These are phyloP conservation scores for Pezicula carpinea DNA, from an alignment of 2,329 filamentous ascomycete species.

Conservation along the genomic window DNA sequence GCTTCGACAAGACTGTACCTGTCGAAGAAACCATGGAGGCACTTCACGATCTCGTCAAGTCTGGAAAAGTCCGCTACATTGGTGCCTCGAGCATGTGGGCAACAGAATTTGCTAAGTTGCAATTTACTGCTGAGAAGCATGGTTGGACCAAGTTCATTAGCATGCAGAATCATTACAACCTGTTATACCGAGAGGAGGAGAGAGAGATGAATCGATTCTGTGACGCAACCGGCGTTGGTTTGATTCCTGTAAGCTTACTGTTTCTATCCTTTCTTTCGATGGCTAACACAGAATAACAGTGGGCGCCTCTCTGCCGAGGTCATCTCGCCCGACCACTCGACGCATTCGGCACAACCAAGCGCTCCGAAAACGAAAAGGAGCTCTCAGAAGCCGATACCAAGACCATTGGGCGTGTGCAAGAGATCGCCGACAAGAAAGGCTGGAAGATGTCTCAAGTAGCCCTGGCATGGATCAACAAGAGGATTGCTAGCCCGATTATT, in stretches of 20 bases:
- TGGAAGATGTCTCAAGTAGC: constrained; percentile 55
- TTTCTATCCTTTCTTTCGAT: background rate
- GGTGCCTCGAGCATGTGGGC: constrained; percentile 46
- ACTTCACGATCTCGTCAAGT: constrained; percentile 53
- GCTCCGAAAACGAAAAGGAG: constrained; percentile 29
- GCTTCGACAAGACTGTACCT: constrained; percentile 46
- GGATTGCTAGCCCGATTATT: constrained; percentile 44
- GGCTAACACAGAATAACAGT: constrained; percentile 12
- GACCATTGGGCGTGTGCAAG: constrained; percentile 50
- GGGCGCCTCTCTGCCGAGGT: constrained; percentile 31
- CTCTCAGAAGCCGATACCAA: constrained; percentile 40
- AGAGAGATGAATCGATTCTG: constrained; percentile 39
- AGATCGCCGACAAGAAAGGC: constrained; percentile 50
- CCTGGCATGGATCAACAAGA: constrained; percentile 47
- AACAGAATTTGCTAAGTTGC: constrained; percentile 44
- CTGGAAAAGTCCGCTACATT: constrained; percentile 52
- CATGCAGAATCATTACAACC: constrained; percentile 53
- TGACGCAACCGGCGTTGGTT: constrained; percentile 36
- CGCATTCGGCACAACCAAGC: constrained; percentile 15
- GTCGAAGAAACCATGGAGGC: constrained; percentile 59
- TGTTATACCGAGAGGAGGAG: constrained; percentile 55
- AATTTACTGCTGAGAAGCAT: constrained; percentile 46
- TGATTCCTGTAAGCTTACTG: constrained; percentile 29
- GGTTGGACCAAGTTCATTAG: constrained; percentile 52
- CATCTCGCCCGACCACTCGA: constrained; percentile 27